Conservation (phyloP, 140 eudicot genomes). For the Senecio squalidus region DNA sequence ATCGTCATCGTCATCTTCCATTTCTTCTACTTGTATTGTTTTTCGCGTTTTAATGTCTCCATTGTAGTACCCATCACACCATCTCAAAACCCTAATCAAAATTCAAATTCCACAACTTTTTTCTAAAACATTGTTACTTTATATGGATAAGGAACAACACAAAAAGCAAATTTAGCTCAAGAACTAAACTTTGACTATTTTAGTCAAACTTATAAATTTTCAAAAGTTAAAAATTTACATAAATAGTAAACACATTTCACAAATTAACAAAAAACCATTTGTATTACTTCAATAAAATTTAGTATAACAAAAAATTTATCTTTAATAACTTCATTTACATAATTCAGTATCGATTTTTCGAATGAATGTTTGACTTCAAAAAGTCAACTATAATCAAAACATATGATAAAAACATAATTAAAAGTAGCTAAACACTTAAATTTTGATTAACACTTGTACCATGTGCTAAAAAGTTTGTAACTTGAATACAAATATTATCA, state of each 20-base stretch:
- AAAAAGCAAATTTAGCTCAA: not conserved
- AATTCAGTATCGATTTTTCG: not conserved
- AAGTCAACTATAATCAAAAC: slow-evolving; percentile 8
- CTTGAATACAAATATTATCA: not conserved
- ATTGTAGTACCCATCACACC: slow-evolving; percentile 93
- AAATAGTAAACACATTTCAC: not conserved
- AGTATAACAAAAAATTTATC: not conserved
- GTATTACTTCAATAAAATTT: not conserved
- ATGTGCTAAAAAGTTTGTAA: slow-evolving; percentile 5
- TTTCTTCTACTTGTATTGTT: slow-evolving; percentile 61
- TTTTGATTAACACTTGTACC: slow-evolving; percentile 8
- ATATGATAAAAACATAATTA: not conserved
- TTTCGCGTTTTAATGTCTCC: slow-evolving; percentile 89
- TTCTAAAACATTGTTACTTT: not conserved
- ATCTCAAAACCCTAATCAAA: slow-evolving; percentile 56
- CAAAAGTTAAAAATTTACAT: not conserved
- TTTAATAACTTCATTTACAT: not conserved
- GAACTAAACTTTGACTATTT: not conserved
- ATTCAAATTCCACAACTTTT: slow-evolving; percentile 7
- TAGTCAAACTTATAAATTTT: not conserved
- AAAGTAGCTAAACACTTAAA: not conserved
- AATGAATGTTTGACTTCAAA: slow-evolving; percentile 11
- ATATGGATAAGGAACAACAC: slow-evolving; percentile 2
- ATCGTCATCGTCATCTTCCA: slow-evolving; percentile 29
- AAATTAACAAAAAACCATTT: slow-evolving; percentile 2